Base-by-base conservation (phyloP, 192 early-diverging fungal species). In the Entrophospora sp. region DNA sequence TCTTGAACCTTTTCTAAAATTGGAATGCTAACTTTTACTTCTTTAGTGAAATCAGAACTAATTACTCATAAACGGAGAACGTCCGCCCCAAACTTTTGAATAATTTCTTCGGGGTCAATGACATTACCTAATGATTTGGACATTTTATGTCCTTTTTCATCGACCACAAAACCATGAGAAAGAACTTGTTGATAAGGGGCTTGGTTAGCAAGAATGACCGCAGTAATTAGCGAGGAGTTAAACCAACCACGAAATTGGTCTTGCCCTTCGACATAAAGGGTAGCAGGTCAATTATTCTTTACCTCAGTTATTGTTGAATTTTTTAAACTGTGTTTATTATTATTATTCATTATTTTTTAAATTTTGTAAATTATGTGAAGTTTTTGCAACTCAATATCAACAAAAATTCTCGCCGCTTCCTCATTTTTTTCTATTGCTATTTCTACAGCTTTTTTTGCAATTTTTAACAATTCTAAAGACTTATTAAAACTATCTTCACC, bases 51-150 rank as follows among this genome's bases (percentile, higher is more conserved):
- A 30, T 74, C 73, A 0, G 73, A 71, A 1, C 69, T 71, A 2
- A 69, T 66, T 7, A 55, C 73, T 65, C 73, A 74, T 1, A 74
- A 56, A 9, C 73, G 66, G 42, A 74, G 20, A 18, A 74, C 34
- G 45, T 74, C 73, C 0, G 69, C 65, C 31, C 73, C 73, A 1
- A 66, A 69, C 2, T 71, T 63, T 34, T 81, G 38, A 40, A 86
- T 86, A 31, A 93, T 80, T 18, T 66, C 37, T 30, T 71, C 67
- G 3, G 91, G 89, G 5, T 80, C 84, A 7, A 93, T 69, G 12
- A 82, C 84, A 68, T 93, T 93, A 27, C 91, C 91, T 37, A 91
- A 57, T 18, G 86, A 88, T 73, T 93, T 93, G 67, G 87, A 86
- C 89, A 91, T 91, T 65, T 93, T 93, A 61, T 81, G 79, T 4